phyloP scores from a whole-genome alignment of 768 basidiomycete species.

The Russula foetens region DNA sequence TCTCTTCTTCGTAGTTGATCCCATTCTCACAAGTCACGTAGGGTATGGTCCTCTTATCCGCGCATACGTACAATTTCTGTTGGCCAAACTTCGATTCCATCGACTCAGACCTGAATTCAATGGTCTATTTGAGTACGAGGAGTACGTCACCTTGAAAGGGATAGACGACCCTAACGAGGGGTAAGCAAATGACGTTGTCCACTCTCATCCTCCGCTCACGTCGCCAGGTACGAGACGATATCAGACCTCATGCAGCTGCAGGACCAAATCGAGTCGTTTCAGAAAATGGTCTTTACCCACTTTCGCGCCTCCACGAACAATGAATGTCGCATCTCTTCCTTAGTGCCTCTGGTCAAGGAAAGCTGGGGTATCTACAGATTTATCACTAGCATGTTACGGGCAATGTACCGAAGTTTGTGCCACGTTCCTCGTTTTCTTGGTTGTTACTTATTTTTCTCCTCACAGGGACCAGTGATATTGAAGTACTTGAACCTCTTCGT shows the following conservation, averaged over 20 bases:
- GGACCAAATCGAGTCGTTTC: constrained; percentile 98
- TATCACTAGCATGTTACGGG: constrained; percentile 97
- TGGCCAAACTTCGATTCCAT: constrained; percentile 94
- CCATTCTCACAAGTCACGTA: constrained; percentile 26
- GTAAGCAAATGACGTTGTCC: constrained; percentile 37
- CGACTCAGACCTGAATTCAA: constrained; percentile 95
- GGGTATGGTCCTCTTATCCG: constrained; percentile 91
- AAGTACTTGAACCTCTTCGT: constrained; percentile 82
- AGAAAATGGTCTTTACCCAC: constrained; percentile 94
- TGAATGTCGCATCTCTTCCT: constrained; percentile 91
- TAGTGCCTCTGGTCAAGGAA: constrained; percentile 97
- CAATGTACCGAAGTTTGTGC: constrained; percentile 83
- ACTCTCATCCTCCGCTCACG: background rate
- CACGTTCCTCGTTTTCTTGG: background rate
- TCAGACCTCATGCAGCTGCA: constrained; percentile 95
- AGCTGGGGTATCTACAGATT: constrained; percentile 99
- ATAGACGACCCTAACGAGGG: constrained; percentile 99
- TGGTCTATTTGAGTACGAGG: constrained; percentile 97
- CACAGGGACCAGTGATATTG: constrained; percentile 80
- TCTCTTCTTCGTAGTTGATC: background rate
- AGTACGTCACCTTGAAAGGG: constrained; percentile 93
- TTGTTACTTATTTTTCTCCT: background rate
- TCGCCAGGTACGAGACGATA: constrained; percentile 82
- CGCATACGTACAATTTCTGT: constrained; percentile 92
- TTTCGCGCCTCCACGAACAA: constrained; percentile 90